phyloP scores from a whole-genome alignment of 345 rosid species.

The Excoecaria agallocha region DNA sequence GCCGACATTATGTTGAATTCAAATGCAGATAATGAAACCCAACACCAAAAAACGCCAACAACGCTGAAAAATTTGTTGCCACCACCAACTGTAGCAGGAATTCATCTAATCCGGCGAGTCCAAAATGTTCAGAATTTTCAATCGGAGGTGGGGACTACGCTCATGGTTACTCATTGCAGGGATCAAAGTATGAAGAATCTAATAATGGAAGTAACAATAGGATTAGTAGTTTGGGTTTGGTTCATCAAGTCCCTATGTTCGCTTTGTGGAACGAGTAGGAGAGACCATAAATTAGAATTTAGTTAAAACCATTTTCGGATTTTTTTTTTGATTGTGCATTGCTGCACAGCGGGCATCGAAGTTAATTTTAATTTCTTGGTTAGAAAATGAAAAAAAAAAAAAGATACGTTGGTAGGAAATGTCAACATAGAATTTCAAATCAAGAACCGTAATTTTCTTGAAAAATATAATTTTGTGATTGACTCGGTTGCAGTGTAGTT shows the following conservation, averaged over 20 bases:
- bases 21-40: slow-evolving; percentile 19
- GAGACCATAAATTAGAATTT: background rate
- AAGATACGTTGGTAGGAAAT: background rate
- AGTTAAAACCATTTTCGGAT: background rate
- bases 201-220: slow-evolving; percentile 16
- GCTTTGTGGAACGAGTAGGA: slow-evolving; percentile 55
- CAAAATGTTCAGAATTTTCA: slow-evolving; percentile 34
- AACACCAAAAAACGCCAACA: slow-evolving; percentile 13
- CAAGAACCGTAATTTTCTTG: background rate
- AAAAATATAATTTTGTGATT: background rate
- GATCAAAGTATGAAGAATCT: slow-evolving; percentile 28
- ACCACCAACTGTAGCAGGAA: slow-evolving; percentile 8
- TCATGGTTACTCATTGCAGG: slow-evolving; percentile 23
- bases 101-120: slow-evolving; percentile 24
- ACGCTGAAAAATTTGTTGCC: slow-evolving; percentile 10
- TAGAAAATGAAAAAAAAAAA: background rate
- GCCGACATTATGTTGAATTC: slow-evolving; percentile 40
- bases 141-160: slow-evolving; percentile 22
- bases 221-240: slow-evolving; percentile 39
- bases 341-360: too few relatives aligned
- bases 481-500: too few relatives aligned
- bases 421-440: background rate
- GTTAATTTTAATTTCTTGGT: background rate
- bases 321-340: background rate
- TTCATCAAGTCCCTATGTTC: slow-evolving; percentile 52